These are phyloP conservation scores for Blastomyces gilchristii DNA, from an alignment of 2,329 filamentous ascomycete genomes.

Conservation along the genomic window DNA sequence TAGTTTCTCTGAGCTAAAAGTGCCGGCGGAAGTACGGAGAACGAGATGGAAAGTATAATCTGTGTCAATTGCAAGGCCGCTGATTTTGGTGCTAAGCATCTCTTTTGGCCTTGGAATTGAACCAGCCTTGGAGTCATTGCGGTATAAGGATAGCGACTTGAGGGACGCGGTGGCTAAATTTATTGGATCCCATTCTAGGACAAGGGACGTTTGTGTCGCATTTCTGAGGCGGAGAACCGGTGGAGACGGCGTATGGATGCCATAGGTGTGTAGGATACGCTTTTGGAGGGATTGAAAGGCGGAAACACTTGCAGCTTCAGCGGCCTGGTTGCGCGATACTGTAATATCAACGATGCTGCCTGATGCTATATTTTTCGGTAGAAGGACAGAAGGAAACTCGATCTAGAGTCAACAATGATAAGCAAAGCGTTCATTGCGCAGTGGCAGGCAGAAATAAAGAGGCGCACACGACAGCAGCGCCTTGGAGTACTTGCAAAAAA, in stretches of 20 bases:
- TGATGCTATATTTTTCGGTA: constrained; percentile 88
- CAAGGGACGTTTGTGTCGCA: constrained; percentile 95
- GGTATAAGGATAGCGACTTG: constrained; percentile 78
- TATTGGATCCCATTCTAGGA: constrained; percentile 96
- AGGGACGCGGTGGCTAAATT: constrained; percentile 85
- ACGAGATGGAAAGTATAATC: constrained; percentile 94
- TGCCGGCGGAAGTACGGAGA: constrained; percentile 80
- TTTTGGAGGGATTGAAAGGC: constrained; percentile 79
- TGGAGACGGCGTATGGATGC: constrained; percentile 61
- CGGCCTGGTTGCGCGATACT: constrained; percentile 72
- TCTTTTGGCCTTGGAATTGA: constrained; percentile 80
- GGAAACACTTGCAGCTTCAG: constrained; percentile 63
- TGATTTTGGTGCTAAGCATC: constrained; percentile 94
- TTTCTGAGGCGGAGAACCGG: constrained; percentile 86
- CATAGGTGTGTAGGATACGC: constrained; percentile 78
- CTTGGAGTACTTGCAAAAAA: background rate
- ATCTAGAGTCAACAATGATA: constrained; percentile 50
- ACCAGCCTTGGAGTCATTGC: constrained; percentile 93
- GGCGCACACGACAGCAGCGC: background rate
- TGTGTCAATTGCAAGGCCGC: constrained; percentile 87
- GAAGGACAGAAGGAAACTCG: constrained; percentile 94
- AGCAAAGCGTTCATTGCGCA: constrained; percentile 4
- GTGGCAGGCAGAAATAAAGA: background rate
- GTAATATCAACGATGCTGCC: constrained; percentile 98
- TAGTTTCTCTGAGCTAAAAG: constrained; percentile 71